Evolutionary conservation across 208 protist species (phyloP).

Genomic region (Crithidia thermophila): DNA sequence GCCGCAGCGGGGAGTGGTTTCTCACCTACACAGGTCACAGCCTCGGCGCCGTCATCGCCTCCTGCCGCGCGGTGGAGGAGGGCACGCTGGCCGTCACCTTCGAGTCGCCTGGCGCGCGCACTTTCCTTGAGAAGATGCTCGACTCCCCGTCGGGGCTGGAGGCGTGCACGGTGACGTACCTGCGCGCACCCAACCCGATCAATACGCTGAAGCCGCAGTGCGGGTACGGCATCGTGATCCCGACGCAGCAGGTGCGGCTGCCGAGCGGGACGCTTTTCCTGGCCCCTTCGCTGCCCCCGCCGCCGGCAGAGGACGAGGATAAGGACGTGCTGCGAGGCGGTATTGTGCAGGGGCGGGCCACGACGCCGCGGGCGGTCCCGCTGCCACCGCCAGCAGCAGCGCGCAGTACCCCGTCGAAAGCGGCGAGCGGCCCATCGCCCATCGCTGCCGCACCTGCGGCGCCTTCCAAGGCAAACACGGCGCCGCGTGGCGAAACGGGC

Average conservation of each 20-base stretch:
- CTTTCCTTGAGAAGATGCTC: constrained; percentile 71
- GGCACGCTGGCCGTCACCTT: constrained; percentile 84
- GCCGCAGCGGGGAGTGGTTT: constrained; percentile 40
- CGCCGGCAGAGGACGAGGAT: constrained; percentile 5
- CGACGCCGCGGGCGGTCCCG: too few relatives aligned
- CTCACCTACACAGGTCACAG: constrained; percentile 92
- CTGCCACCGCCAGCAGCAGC: neutral
- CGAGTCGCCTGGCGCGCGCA: constrained; percentile 79
- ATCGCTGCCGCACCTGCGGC: neutral
- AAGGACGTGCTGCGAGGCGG: constrained; percentile 8
- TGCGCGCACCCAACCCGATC: constrained; percentile 87
- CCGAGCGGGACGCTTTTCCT: constrained; percentile 33
- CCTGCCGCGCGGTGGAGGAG: constrained; percentile 77
- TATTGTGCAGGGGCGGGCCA: constrained; percentile 2
- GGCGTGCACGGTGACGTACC: constrained; percentile 72
- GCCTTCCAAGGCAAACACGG: neutral
- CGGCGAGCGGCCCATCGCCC: too few relatives aligned
- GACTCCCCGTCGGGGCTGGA: constrained; percentile 30
- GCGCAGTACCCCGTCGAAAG: too few relatives aligned
- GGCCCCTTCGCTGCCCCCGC: constrained; percentile 19
- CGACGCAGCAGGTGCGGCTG: constrained; percentile 31
- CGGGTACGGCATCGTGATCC: constrained; percentile 82
- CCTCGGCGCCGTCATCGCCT: constrained; percentile 87
- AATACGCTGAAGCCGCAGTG: constrained; percentile 90
- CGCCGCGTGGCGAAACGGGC: too few relatives aligned